Evolutionary conservation across 768 basidiomycete species (phyloP), one percentile per base, ranked within the genome.

Genomic region (Cystobasidium onofrii): DNA sequence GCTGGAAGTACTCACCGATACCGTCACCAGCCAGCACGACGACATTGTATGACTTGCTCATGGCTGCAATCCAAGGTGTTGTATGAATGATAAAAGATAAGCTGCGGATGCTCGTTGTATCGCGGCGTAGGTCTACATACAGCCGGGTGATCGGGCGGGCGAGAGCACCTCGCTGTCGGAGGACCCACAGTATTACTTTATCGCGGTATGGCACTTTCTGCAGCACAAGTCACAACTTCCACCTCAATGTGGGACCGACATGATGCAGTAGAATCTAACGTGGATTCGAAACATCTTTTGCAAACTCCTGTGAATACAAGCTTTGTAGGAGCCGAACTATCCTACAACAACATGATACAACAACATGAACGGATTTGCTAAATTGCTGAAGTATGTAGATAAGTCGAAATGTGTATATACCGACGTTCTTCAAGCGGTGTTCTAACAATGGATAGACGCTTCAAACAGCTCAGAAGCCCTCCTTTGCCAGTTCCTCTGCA

Each of bases 21-120:
- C 96, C 96, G 82, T 99, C 96, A 64, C 96, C 96, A n/a, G 89
- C 88, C 52, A 99, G 87, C 66, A 94, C 86, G 41, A 88, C 90
- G 80, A 99, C 87, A 76, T 88, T 88, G 82, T 90, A 96, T 67
- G 61, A 27, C 25, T 67, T 75, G 34, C 27, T 44, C 43, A 62
- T 93, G 94, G 77, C 12, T 6, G 39, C 33, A 73, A 44, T 43
- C 77, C 41, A 74, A 79, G 29, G 39, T 39, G 36, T 25, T 44
- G n/a, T 52, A 62, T 46, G 44, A 34, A 4, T 9, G 25, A 34
- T 29, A 23, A 13, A 60, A 27, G 57, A 20, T 12, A 60, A 20
- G 31, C 12, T 6, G 25, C 25, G 6, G 20, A 29, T 27, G 57
- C 4, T 17, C 9, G 18, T 17, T 17, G 46, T n/a, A 20, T 15